Base-by-base conservation (phyloP, 192 early-diverging fungal species). In the Coemansia sp. region DNA sequence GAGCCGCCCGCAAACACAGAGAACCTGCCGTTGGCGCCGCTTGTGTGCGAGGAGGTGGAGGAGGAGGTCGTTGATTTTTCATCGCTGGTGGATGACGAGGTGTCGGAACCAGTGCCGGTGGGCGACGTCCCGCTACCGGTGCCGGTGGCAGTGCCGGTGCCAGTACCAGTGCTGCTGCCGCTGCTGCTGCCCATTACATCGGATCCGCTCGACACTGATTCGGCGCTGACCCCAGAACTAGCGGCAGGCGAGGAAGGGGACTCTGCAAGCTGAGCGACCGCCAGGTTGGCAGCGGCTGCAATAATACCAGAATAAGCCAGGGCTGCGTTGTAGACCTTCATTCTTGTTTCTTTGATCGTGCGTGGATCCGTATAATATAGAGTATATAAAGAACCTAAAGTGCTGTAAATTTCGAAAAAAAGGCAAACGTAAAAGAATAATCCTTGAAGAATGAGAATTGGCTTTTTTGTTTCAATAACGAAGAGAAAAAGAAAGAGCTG, bases 281-380 rank as follows among this genome's bases (percentile, higher is more conserved):
- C 65, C 7, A 56, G 32, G n/a, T 19, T 14, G 14, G 42, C 56
- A 17, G 57, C 2, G 32, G 54, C 54, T 25, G 54, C n/a, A 5
- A 56, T 41, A 41, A 57, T 43, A 19, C 38, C 49, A 20, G 64
- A 39, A 8, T 32, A 48, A 39, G 32, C 38, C 7, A 55, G 9
- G 2, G 54, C 64, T 8, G 51, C 17, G 49, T 54, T 53, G 20
- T 58, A 58, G 56, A 40, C 22, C 56, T 58, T 58, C 56, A 58
- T 58, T 19, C 32, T 32, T 32, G 32, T 32, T 58, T 58, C 1
- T 20, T 58, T 16, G 37, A 58, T 58, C 12, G 8, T 1, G 6
- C 6, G 39, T 14, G 7, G 39, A 11, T 58, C 9, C 25, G 22
- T 53, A 40, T n/a, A 41, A 7, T 40, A 12, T 37, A 16, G 39